These are phyloP conservation scores for Sugiyamaella pinicola DNA, from an alignment of 1,139 yeast species.

Conservation along the genomic window DNA sequence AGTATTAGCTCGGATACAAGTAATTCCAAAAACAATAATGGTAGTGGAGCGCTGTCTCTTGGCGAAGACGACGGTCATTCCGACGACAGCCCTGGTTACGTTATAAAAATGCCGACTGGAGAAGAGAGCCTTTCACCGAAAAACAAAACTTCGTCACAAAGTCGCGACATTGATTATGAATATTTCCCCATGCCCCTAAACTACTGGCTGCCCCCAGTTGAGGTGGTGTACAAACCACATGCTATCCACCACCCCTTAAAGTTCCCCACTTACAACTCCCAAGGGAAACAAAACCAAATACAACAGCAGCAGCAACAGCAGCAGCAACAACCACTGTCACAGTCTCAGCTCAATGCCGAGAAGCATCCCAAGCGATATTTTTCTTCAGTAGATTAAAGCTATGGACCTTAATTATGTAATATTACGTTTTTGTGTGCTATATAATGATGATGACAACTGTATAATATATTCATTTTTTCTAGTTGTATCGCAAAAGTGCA, in stretches of 20 bases:
- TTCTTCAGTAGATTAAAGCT: constrained; percentile 43
- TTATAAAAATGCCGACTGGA: constrained; percentile 18
- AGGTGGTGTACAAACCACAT: constrained; percentile 62
- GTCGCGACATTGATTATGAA: constrained; percentile 45
- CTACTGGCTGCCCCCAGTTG: constrained; percentile 61
- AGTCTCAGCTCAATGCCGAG: constrained; percentile 8
- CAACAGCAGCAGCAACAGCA: constrained; percentile 4
- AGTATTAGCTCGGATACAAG: constrained; percentile 6
- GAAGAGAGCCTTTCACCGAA: constrained; percentile 18
- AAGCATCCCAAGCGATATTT: constrained; percentile 46
- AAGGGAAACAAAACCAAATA: constrained; percentile 20
- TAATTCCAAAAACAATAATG: constrained; percentile 14
- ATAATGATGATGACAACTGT: constrained; percentile 12
- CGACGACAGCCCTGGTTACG: constrained; percentile 20
- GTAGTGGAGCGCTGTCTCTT: constrained; percentile 16
- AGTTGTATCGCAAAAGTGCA: too few relatives aligned
- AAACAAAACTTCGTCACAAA: constrained; percentile 11
- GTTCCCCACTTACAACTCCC: constrained; percentile 29
- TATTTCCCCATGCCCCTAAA: constrained; percentile 60
- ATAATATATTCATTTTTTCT: constrained; percentile 5
- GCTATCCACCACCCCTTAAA: constrained; percentile 51
- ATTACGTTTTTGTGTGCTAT: constrained; percentile 4
- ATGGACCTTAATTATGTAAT: constrained; percentile 10
- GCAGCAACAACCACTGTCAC: constrained; percentile 11
- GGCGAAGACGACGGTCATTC: constrained; percentile 21